Evolutionary conservation across 495 filamentous ascomycete genomes (phyloP), one percentile per base, ranked within the genome.

Genomic region (Aspergillus olivimuriae): DNA sequence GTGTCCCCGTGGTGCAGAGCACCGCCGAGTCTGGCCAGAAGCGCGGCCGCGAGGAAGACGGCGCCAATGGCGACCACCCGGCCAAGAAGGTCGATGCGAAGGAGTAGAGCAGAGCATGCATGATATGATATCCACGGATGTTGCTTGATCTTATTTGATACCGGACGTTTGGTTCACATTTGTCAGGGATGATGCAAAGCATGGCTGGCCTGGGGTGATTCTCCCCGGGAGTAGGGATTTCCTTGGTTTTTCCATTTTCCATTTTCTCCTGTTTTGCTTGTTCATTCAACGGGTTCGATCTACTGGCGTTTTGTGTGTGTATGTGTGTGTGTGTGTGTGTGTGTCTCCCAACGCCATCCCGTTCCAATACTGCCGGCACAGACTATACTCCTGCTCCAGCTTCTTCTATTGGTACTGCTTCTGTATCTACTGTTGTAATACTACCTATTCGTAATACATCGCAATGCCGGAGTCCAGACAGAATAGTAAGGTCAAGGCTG

Each of bases 11-110:
- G 17, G 54, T 76, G 15, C 62, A 69, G 55, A 70, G 62, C 56
- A 72, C 70, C 39, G 47, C 52, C 31, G 62, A 56, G 8, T 30
- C 58, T 15, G 62, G 64, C 34, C 68, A 74, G 53, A 76, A 76
- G 65, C 72, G 73, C n/a, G 43, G 57, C 30, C 70, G 69, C 10
- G 70, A 74, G 11, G 65, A 68, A 19, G 65, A 70, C 28, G 47
- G 4, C 34, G 34, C 58, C 24, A 67, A 57, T 39, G 55, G 55
- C 14, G 63, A 71, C 31, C 64, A 61, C 46, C 61, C 68, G 11
- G 48, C 68, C 23, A 75, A 76, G 63, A 75, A 75, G 58, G 58
- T 72, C 9, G 72, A 74, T 48, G 50, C 58, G 19, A 72, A 72
- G 62, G 68, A 73, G 59, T 69, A 65, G 24, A 28, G 5, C 5